phyloP scores from a whole-genome alignment of 2,329 filamentous ascomycete genomes.

The Cladorrhinum sp. region DNA sequence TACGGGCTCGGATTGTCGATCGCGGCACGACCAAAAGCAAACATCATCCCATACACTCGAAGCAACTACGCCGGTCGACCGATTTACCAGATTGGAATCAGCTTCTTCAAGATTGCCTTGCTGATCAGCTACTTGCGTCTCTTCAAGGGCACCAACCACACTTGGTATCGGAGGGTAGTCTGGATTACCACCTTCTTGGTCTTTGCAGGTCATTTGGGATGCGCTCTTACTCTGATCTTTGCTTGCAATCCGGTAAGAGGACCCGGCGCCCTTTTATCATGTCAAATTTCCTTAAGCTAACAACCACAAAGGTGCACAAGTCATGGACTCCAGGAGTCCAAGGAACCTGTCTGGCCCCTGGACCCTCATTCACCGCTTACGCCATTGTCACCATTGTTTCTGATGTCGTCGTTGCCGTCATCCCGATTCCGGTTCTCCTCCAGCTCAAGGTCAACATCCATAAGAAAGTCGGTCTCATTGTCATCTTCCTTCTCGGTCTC shows the following conservation, averaged over 20 bases:
- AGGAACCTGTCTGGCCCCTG: constrained; percentile 45
- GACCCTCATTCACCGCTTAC: constrained; percentile 50
- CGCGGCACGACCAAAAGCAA: constrained; percentile 38
- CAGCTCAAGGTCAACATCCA: constrained; percentile 45
- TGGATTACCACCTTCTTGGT: constrained; percentile 43
- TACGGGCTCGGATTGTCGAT: constrained; percentile 52
- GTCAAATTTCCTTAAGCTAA: no score
- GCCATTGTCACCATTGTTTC: constrained; percentile 50
- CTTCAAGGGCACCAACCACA: constrained; percentile 46
- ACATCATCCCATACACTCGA: constrained; percentile 44
- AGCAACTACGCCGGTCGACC: constrained; percentile 53
- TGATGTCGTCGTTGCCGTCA: constrained; percentile 47
- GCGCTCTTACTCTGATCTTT: constrained; percentile 47
- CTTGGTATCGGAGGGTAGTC: constrained; percentile 42
- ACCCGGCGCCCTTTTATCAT: no score
- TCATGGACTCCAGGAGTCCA: constrained; percentile 43
- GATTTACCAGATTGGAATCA: constrained; percentile 53
- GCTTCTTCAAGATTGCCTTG: constrained; percentile 54
- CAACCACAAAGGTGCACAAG: constrained; percentile 37
- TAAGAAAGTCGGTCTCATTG: constrained; percentile 50
- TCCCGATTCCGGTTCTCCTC: constrained; percentile 49
- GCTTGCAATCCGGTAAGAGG: constrained; percentile 44
- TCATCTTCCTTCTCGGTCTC: constrained; percentile 50
- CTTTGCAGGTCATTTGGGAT: constrained; percentile 47
- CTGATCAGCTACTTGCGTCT: constrained; percentile 52